phyloP scores from a whole-genome alignment of 108 stramenopile species.

The Pseudonitzschia pungens region DNA sequence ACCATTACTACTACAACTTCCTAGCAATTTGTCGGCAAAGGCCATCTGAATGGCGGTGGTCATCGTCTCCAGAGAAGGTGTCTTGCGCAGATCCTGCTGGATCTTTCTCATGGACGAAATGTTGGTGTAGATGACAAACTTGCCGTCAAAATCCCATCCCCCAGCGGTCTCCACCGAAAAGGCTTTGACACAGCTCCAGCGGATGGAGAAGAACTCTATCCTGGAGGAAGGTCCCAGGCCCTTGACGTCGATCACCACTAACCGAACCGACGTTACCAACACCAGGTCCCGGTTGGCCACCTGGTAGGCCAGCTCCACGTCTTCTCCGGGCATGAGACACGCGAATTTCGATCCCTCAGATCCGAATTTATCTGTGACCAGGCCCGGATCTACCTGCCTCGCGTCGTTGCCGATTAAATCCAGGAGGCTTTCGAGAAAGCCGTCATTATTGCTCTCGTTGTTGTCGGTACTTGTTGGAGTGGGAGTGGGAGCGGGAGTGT shows the following conservation, averaged over 20 bases:
- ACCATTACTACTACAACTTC: slow-evolving; percentile 18
- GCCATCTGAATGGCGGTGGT: slow-evolving; percentile 55
- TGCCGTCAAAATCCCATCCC: slow-evolving; percentile 52
- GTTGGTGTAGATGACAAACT: slow-evolving; percentile 61
- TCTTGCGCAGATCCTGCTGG: slow-evolving; percentile 55
- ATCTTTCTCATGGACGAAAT: slow-evolving; percentile 34
- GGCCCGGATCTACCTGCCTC: not conserved
- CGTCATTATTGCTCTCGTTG: slow-evolving; percentile 47
- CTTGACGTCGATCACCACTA: slow-evolving; percentile 60
- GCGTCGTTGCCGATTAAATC: slow-evolving; percentile 15
- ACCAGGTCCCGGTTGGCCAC: slow-evolving; percentile 53
- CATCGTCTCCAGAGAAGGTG: slow-evolving; percentile 36
- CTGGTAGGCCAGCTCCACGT: slow-evolving; percentile 62
- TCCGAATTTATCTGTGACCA: slow-evolving; percentile 5
- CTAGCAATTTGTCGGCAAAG: slow-evolving; percentile 58
- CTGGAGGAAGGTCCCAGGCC: slow-evolving; percentile 54
- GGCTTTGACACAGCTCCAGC: slow-evolving; percentile 39
- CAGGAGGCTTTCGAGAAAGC: slow-evolving; percentile 45
- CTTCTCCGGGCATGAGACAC: slow-evolving; percentile 53
- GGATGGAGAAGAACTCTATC: slow-evolving; percentile 53
- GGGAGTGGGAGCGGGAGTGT: too few relatives aligned
- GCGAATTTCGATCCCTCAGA: slow-evolving; percentile 23
- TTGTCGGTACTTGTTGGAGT: slow-evolving; percentile 48
- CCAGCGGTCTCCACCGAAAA: slow-evolving; percentile 65
- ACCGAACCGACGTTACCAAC: slow-evolving; percentile 52